Evolutionary conservation across 2,329 filamentous ascomycete genomes (phyloP).

Genomic region (Orbilia brochopaga): DNA sequence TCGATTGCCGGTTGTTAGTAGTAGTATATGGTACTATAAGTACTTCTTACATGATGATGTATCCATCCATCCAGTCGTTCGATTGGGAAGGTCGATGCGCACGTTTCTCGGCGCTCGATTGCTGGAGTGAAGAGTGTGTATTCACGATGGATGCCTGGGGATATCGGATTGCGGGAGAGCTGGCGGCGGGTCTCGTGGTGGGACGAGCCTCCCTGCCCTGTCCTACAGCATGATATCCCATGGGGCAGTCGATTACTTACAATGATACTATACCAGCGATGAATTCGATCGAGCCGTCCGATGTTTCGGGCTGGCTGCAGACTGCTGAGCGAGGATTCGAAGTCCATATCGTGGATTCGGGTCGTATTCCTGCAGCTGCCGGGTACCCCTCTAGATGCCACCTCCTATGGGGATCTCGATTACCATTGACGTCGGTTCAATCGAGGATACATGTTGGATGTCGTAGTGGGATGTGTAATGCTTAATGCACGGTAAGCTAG

Average conservation of each 20-base stretch:
- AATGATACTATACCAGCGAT: no score
- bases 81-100: conserved; percentile 33
- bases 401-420: no score
- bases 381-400: no score
- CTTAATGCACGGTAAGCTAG: no score
- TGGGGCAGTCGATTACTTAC: no score
- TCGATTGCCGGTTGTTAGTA: not conserved
- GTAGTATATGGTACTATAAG: not conserved
- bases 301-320: not conserved
- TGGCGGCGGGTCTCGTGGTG: conserved; percentile 40
- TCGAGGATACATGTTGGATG: no score
- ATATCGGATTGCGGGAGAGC: conserved; percentile 9
- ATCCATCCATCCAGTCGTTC: not conserved
- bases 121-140: not conserved
- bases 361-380: no score
- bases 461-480: no score
- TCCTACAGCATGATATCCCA: conserved; percentile 15
- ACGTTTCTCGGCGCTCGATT: not conserved
- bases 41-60: not conserved
- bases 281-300: no score
- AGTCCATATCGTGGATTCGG: no score
- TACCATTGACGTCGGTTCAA: no score
- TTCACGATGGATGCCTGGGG: conserved; percentile 11
- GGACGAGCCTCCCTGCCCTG: conserved; percentile 39
- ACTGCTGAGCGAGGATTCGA: not conserved